phyloP scores from a whole-genome alignment of 2,329 filamentous ascomycete genomes.

The Mycosphaerella arachidis region DNA sequence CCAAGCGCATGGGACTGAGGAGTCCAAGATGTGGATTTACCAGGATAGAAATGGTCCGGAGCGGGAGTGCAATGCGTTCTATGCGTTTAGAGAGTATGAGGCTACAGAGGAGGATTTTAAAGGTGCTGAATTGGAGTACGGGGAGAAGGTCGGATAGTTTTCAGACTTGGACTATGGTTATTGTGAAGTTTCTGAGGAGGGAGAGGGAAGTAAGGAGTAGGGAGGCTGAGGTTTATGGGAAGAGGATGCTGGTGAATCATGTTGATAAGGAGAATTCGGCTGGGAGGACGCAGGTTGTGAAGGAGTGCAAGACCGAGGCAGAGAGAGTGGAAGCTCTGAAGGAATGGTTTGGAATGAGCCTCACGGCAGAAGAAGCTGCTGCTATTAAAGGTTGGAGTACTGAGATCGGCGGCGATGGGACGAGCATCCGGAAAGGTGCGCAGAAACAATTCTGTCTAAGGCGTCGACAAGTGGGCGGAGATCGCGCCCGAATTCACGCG shows the following conservation, averaged over 20 bases:
- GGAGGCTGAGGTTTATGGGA: conserved; percentile 34
- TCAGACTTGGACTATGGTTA: conserved; percentile 52
- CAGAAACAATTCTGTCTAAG: too few species aligned
- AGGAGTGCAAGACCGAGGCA: conserved; percentile 39
- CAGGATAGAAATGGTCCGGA: conserved; percentile 36
- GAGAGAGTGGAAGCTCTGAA: conserved; percentile 41
- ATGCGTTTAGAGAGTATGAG: conserved; percentile 62
- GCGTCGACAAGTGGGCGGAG: too few species aligned
- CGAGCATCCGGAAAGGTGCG: neutral
- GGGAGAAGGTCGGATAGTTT: conserved; percentile 45
- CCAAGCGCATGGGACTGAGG: conserved; percentile 16
- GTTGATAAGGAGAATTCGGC: conserved; percentile 43
- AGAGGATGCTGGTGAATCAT: conserved; percentile 40
- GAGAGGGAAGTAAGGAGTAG: conserved; percentile 7
- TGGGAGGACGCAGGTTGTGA: conserved; percentile 41
- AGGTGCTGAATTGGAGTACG: conserved; percentile 55
- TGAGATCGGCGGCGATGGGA: neutral
- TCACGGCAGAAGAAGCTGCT: conserved; percentile 36
- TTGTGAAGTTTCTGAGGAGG: conserved; percentile 45
- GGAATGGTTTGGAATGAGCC: conserved; percentile 42
- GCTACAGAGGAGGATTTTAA: conserved; percentile 58
- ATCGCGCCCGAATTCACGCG: too few species aligned
- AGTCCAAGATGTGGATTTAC: conserved; percentile 43
- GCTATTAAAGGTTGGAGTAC: conserved; percentile 33
- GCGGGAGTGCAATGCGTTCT: conserved; percentile 55